Percentiles rank a stretch among this genome's conserved stretches.
phyloP scores from a whole-genome alignment of 768 basidiomycete genomes.

The Mycena galopus region DNA sequence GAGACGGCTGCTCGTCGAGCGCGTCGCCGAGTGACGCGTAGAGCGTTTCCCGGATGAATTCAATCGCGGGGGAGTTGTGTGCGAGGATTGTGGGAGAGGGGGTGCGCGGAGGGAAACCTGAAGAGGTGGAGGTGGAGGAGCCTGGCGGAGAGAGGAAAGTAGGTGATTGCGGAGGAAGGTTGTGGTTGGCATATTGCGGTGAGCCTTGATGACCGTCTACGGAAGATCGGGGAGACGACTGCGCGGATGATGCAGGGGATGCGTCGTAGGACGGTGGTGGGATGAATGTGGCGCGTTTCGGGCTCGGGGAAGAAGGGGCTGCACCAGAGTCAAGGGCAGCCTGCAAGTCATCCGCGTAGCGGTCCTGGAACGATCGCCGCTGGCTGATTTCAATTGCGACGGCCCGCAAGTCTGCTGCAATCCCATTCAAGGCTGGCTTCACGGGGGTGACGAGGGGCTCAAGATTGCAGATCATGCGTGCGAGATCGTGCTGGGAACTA shows the following conservation, averaged over 20 bases:
- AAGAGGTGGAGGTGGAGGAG: constrained; percentile 36
- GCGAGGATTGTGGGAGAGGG: constrained; percentile 56
- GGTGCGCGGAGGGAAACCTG: constrained; percentile 42
- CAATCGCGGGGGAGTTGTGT: constrained; percentile 72
- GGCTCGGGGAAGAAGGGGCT: constrained; percentile 42
- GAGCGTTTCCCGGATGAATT: constrained; percentile 87
- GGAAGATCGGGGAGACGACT: constrained; percentile 34
- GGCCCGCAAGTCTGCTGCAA: constrained; percentile 85
- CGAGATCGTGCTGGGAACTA: constrained; percentile 91
- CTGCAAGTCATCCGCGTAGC: constrained; percentile 81
- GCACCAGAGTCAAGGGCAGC: constrained; percentile 80
- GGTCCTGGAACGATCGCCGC: constrained; percentile 84
- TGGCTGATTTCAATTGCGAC: constrained; percentile 92
- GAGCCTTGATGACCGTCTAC: constrained; percentile 28
- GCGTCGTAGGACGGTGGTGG: constrained; percentile 40
- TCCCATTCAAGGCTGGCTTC: constrained; percentile 62
- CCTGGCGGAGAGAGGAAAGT: constrained; percentile 46
- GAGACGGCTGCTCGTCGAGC: constrained; percentile 65
- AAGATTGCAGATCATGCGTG: constrained; percentile 81
- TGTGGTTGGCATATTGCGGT: constrained; percentile 36
- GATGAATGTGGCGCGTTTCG: constrained; percentile 44
- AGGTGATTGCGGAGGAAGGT: constrained; percentile 43
- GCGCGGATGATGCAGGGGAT: constrained; percentile 33
- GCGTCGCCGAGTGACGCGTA: constrained; percentile 85
- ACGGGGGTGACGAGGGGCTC: constrained; percentile 58